These are phyloP conservation scores for Cercospora nicotianae DNA, from an alignment of 2,329 filamentous ascomycete genomes.

Conservation along the genomic window DNA sequence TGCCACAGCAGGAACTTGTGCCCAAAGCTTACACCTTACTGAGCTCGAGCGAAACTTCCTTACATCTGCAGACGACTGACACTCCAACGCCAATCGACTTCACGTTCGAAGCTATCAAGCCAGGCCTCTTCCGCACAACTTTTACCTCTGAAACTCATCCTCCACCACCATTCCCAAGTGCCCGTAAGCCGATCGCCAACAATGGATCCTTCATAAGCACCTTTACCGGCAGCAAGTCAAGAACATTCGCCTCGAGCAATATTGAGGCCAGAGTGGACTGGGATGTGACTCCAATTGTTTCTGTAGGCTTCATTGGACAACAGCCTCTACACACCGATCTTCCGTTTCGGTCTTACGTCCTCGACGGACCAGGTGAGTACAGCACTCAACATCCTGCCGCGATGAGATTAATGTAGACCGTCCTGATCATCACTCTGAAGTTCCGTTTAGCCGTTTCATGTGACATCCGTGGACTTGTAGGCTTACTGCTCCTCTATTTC, in stretches of 20 bases:
- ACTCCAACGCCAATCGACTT: constrained; percentile 53
- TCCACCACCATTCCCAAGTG: constrained; percentile 65
- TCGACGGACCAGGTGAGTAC: constrained; percentile 56
- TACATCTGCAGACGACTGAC: constrained; percentile 48
- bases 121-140: constrained; percentile 66
- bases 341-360: constrained; percentile 63
- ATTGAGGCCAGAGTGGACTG: constrained; percentile 61
- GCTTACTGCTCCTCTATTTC: background rate
- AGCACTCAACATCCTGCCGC: background rate
- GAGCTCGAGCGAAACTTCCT: constrained; percentile 30
- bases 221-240: constrained; percentile 37
- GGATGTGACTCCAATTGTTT: constrained; percentile 58
- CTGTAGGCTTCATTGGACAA: constrained; percentile 54
- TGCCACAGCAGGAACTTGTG: constrained; percentile 54
- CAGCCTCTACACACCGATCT: constrained; percentile 63
- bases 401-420: background rate
- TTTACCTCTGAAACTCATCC: constrained; percentile 64
- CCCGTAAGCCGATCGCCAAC: constrained; percentile 44
- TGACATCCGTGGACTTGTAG: background rate
- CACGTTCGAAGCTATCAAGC: constrained; percentile 61
- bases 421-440: background rate
- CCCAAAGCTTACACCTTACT: constrained; percentile 42
- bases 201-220: constrained; percentile 11
- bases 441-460: too few species aligned
- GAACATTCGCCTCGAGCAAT: constrained; percentile 45